These are phyloP conservation scores for Phytophthora litchii DNA, from an alignment of 352 stramenopile genomes.

Conservation along the genomic window DNA sequence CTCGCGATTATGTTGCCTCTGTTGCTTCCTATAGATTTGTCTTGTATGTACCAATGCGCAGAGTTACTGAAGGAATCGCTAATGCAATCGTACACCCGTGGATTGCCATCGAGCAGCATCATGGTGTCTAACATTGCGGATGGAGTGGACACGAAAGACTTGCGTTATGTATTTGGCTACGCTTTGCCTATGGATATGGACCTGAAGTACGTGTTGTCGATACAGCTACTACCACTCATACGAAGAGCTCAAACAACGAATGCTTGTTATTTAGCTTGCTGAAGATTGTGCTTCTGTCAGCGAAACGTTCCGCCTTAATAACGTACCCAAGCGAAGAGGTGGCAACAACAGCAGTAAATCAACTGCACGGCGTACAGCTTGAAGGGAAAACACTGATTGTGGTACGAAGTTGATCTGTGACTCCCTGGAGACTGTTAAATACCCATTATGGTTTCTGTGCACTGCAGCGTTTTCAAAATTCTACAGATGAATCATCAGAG, in stretches of 20 bases:
- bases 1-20: neutral
- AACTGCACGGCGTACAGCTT: conserved; percentile 58
- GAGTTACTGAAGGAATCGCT: conserved; percentile 40
- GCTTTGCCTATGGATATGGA: conserved; percentile 43
- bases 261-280: conserved; percentile 22
- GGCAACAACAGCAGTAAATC: conserved; percentile 46
- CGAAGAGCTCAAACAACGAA: too few relatives aligned
- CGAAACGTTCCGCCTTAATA: conserved; percentile 20
- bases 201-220: conserved; percentile 38
- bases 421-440: conserved; percentile 1
- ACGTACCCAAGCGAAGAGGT: conserved; percentile 35
- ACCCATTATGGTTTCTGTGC: neutral
- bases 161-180: conserved; percentile 64
- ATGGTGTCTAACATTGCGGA: conserved; percentile 52
- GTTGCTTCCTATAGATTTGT: neutral
- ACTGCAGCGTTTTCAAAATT: conserved; percentile 32
- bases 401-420: conserved; percentile 33
- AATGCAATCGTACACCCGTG: conserved; percentile 46
- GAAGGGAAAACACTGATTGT: conserved; percentile 54
- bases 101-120: conserved; percentile 33
- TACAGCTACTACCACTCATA: neutral
- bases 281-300: conserved; percentile 15
- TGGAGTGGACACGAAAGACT: conserved; percentile 54
- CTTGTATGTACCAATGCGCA: conserved; percentile 8
- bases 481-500: conserved; percentile 1